These are phyloP conservation scores for Taiozyma sp. DNA, from an alignment of 1,139 yeast species.

Conservation along the genomic window DNA sequence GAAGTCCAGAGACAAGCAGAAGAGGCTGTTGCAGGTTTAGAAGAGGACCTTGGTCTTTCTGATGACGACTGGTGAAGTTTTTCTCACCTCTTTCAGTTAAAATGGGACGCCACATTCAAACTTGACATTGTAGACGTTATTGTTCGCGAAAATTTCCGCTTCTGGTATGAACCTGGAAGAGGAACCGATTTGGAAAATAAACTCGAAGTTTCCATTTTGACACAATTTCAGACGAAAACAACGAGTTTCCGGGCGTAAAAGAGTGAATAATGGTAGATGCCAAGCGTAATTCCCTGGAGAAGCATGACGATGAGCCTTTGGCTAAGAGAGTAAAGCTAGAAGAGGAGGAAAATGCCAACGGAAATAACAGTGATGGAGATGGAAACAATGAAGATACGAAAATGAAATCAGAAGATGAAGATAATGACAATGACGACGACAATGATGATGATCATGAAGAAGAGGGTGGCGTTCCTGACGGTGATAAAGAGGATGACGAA, in stretches of 20 bases:
- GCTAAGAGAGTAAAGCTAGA: constrained; percentile 29
- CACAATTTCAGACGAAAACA: background rate
- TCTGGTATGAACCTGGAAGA: background rate
- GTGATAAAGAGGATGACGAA: constrained; percentile 23
- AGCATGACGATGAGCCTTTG: constrained; percentile 34
- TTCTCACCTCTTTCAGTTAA: too few relatives aligned
- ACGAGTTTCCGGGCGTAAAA: background rate
- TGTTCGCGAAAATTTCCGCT: background rate
- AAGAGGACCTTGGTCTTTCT: constrained; percentile 36
- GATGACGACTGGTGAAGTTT: constrained; percentile 25
- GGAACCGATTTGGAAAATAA: background rate
- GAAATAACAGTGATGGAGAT: constrained; percentile 18
- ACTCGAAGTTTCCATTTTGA: background rate
- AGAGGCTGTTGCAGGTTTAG: constrained; percentile 41
- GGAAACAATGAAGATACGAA: constrained; percentile 25
- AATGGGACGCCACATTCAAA: too few relatives aligned
- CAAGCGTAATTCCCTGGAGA: constrained; percentile 20
- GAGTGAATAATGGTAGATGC: constrained; percentile 18
- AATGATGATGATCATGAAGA: constrained; percentile 16
- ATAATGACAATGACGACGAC: constrained; percentile 21
- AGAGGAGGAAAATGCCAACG: constrained; percentile 21
- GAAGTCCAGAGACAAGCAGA: constrained; percentile 74
- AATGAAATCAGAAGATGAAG: constrained; percentile 23
- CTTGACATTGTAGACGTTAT: too few relatives aligned
- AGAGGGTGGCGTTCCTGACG: constrained; percentile 21